Conservation (phyloP, 2,329 filamentous ascomycete genomes). For the Mycosphaerella arachidis region DNA sequence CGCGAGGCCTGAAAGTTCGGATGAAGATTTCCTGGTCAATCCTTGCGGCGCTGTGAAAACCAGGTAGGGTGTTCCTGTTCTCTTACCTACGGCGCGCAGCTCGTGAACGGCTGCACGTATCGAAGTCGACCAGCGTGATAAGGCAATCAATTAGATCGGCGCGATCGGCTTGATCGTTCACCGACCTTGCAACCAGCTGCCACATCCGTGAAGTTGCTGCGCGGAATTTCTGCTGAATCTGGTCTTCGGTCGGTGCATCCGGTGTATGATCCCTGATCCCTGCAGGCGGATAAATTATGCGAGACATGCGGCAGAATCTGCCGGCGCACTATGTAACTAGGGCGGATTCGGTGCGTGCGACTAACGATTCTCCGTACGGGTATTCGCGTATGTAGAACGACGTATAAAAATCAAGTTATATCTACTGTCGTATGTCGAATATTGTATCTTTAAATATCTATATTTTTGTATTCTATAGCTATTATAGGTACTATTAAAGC, state of each 20-base stretch:
- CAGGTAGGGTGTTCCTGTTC: neutral
- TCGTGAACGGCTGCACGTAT: neutral
- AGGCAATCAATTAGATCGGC: neutral
- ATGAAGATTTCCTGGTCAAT: slow-evolving; percentile 1
- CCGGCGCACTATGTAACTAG: neutral
- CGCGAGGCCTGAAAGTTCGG: neutral
- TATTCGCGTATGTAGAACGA: neutral
- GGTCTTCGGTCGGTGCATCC: neutral
- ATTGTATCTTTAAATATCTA: no score
- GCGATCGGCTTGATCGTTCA: no score
- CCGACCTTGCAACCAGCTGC: neutral
- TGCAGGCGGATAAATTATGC: neutral
- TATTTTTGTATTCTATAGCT: no score
- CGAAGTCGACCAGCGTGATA: neutral
- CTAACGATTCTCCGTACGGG: neutral
- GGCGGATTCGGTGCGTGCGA: no score
- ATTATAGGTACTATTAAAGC: no score
- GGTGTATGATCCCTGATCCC: neutral
- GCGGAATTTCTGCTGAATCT: neutral
- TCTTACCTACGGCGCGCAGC: neutral
- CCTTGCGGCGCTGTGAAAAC: neutral
- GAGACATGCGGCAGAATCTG: neutral
- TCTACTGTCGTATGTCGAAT: no score
- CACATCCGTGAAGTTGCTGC: neutral
- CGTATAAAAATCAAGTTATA: neutral